These are phyloP conservation scores for Mycena vulgaris DNA, from an alignment of 768 basidiomycete species.

Conservation along the genomic window DNA sequence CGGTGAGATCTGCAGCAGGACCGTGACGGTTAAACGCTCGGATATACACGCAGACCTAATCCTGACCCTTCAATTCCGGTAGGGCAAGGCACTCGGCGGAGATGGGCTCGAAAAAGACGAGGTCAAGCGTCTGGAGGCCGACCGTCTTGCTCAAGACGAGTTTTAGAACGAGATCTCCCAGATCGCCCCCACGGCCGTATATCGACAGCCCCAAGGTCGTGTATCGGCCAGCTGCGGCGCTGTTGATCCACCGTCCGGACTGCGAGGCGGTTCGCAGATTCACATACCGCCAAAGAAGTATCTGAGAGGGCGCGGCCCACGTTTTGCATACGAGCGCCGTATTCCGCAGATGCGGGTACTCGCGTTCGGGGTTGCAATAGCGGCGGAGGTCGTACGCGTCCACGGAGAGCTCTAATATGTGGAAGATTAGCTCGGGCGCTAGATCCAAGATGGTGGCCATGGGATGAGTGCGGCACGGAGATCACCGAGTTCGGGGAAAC, in stretches of 20 bases:
- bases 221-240: slow-evolving; percentile 1
- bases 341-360: background rate
- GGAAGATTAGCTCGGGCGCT: background rate
- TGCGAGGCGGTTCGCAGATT: background rate
- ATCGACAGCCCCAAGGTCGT: background rate
- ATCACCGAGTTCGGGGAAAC: too few relatives aligned
- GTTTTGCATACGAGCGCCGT: background rate
- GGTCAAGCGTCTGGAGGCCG: background rate
- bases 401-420: slow-evolving; percentile 2
- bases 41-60: background rate
- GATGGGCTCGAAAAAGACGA: background rate
- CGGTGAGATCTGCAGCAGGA: slow-evolving; percentile 2
- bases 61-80: slow-evolving; percentile 5
- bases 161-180: background rate
- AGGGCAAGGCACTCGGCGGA: background rate
- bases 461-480: too few relatives aligned
- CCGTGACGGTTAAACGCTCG: background rate
- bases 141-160: background rate
- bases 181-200: background rate
- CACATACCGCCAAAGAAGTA: slow-evolving; percentile 4
- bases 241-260: background rate
- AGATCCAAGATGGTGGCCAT: background rate
- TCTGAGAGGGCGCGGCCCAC: background rate
- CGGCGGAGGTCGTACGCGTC: background rate
- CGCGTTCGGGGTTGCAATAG: background rate